Percentiles rank a stretch among this genome's conserved stretches.
Conservation (phyloP, 768 basidiomycete species). For the Mycena filopes region DNA sequence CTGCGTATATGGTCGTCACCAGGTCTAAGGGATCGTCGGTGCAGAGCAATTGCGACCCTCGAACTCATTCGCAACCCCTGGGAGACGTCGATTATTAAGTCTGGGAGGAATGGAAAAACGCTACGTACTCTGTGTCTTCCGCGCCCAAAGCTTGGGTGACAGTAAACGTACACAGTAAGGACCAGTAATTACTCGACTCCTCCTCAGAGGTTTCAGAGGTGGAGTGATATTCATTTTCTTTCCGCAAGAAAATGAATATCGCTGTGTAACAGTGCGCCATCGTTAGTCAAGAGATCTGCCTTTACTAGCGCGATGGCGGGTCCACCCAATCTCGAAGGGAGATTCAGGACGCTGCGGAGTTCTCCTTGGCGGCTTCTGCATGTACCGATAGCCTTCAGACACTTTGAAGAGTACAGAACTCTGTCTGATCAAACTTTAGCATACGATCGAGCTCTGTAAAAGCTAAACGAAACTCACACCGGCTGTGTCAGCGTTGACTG, state of each 20-base stretch:
- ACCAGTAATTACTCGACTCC: slow-evolving; percentile 55
- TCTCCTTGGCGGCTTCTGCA: slow-evolving; percentile 62
- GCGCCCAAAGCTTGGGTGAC: slow-evolving; percentile 57
- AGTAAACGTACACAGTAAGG: slow-evolving; percentile 69
- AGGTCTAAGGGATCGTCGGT: slow-evolving; percentile 4
- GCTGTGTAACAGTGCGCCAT: slow-evolving; percentile 65
- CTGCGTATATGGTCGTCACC: slow-evolving; percentile 16
- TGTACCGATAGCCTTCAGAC: slow-evolving; percentile 71
- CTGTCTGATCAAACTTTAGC: slow-evolving; percentile 55
- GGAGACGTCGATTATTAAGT: neutral
- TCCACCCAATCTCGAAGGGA: slow-evolving; percentile 78
- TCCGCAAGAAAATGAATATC: slow-evolving; percentile 63
- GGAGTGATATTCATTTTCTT: slow-evolving; percentile 72
- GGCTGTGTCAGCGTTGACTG: slow-evolving; percentile 77
- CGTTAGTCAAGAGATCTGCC: slow-evolving; percentile 69
- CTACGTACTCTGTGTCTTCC: slow-evolving; percentile 51
- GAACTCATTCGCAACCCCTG: slow-evolving; percentile 67
- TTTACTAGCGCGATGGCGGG: slow-evolving; percentile 67
- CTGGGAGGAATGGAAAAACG: slow-evolving; percentile 13
- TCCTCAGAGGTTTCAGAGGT: too few species aligned
- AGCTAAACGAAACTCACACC: slow-evolving; percentile 46
- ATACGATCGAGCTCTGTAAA: neutral
- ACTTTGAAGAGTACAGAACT: slow-evolving; percentile 71
- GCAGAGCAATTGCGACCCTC: slow-evolving; percentile 32
- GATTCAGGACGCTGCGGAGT: slow-evolving; percentile 63